A percentile compares a stretch with the other conserved stretches of the same genome.
Evolutionary conservation across 73 alveolate species (phyloP).

Genomic region (Durusdinium trenchii): DNA sequence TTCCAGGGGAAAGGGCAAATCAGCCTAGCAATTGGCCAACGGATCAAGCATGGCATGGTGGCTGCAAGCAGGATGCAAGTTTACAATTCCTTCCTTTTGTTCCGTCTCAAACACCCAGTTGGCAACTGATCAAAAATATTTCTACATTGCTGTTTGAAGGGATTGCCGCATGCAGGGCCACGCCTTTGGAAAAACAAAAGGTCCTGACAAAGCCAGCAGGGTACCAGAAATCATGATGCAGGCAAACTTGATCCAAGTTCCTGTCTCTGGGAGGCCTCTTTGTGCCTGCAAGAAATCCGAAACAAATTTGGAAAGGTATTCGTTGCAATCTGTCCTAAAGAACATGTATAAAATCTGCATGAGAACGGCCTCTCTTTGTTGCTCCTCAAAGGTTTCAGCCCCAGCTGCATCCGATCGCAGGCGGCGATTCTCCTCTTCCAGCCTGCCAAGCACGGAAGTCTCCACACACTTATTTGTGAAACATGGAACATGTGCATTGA

Average conservation of each 20-base stretch:
- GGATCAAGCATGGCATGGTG: neutral
- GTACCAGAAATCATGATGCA: neutral
- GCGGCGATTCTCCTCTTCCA: conserved; percentile 21
- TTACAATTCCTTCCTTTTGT: neutral
- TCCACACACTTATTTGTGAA: neutral
- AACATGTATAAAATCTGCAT: neutral
- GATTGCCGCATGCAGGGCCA: neutral
- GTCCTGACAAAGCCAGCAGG: neutral
- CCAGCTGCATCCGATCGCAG: conserved; percentile 75
- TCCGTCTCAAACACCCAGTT: too few relatives aligned
- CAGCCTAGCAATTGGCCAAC: conserved; percentile 21
- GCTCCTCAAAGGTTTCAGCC: neutral
- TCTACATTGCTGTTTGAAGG: neutral
- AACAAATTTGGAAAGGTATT: neutral
- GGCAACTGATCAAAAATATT: neutral
- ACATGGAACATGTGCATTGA: neutral
- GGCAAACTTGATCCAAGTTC: neutral
- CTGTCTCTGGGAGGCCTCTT: neutral
- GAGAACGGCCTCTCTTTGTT: neutral
- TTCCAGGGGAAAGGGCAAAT: conserved; percentile 63
- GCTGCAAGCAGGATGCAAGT: neutral
- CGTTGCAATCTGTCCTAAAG: neutral
- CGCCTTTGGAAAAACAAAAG: conserved; percentile 19
- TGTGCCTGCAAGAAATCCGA: neutral
- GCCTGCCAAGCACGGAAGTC: neutral